phyloP scores from a whole-genome alignment of 1,139 yeast genomes.

The Casaregolazyma suthepensis region DNA sequence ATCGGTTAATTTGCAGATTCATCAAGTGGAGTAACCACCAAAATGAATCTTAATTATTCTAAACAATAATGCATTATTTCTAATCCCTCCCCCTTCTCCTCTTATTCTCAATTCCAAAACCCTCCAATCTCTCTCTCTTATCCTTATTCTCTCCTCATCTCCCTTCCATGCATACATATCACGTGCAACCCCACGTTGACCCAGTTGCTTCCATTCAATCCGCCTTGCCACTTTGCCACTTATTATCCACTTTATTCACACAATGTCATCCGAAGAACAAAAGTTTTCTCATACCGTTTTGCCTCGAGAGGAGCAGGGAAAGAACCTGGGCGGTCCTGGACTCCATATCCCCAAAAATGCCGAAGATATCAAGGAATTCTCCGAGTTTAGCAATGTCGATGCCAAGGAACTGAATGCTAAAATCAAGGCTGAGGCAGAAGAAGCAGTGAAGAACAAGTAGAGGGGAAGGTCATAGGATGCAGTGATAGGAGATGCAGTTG shows the following conservation, averaged over 20 bases:
- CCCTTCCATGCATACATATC: neutral
- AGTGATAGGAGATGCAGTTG: no score
- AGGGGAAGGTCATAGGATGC: no score
- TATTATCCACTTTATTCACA: neutral
- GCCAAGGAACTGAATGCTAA: slow-evolving; percentile 29
- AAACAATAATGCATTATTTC: no score
- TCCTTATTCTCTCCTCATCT: no score
- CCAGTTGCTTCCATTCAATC: neutral
- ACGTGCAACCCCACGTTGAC: neutral
- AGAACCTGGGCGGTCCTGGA: slow-evolving; percentile 25
- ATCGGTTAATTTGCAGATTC: neutral
- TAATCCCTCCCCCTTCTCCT: no score
- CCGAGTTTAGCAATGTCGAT: slow-evolving; percentile 26
- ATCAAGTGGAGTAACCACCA: no score
- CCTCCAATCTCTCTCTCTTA: no score
- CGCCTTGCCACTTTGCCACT: neutral
- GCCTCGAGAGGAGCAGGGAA: slow-evolving; percentile 26
- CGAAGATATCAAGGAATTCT: slow-evolving; percentile 25
- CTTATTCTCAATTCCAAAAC: no score
- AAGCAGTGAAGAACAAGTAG: slow-evolving; percentile 11
- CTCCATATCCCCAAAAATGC: slow-evolving; percentile 26
- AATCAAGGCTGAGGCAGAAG: slow-evolving; percentile 18
- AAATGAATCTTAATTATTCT: no score
- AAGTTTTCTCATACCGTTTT: slow-evolving; percentile 27
- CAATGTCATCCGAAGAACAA: slow-evolving; percentile 15